Base-by-base conservation (phyloP, 208 protist genomes). In the Trichomonas vaginalis region DNA sequence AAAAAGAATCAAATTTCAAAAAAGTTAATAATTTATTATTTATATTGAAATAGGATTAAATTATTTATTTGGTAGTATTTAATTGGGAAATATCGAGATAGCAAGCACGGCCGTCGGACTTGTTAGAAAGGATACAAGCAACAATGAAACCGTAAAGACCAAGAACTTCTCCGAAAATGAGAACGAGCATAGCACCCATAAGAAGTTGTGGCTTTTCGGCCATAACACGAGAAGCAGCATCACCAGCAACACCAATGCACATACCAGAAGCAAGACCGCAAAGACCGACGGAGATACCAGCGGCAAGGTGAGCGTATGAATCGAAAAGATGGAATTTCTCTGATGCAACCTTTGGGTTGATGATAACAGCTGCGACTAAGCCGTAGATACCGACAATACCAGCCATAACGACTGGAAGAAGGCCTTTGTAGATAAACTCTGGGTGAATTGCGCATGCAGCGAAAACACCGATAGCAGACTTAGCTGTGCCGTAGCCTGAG, bases 341-440 rank as follows among this genome's bases (percentile, higher is more conserved):
- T 8, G 15, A 21, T 21, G 49, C 8, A 15, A 70, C 21, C n/a
- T 70, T 32, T 17, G 40, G 40, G 37, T 39, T 39, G 10, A 95
- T 14, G 27, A 95, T 95, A 48, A 95, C 37, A 35, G 49, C 48
- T 27, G 92, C 49, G 14, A 95, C 61, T 17, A 95, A 39, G 27
- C 92, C 92, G 45, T 95, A 95, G 62, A 95, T 62, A 95, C 92
- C 92, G 15, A 95, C 92, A 49, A 95, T 95, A 83, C 92, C 92
- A 39, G 92, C 51, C 92, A 95, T 95, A 48, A 95, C 37, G 37
- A 95, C 45, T 40, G 48, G 92, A 23, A 82, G 27, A n/a, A 95
- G 21, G 17, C 61, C 37, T 83, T 82, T 62, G 37, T 46, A 95
- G 45, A 95, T 80, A 6, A 45, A 32, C 15, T 95, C 51, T 56